Evolutionary conservation across 371 early-diverging fungal species (phyloP).

Genomic region (Syncephalastrum sp.): DNA sequence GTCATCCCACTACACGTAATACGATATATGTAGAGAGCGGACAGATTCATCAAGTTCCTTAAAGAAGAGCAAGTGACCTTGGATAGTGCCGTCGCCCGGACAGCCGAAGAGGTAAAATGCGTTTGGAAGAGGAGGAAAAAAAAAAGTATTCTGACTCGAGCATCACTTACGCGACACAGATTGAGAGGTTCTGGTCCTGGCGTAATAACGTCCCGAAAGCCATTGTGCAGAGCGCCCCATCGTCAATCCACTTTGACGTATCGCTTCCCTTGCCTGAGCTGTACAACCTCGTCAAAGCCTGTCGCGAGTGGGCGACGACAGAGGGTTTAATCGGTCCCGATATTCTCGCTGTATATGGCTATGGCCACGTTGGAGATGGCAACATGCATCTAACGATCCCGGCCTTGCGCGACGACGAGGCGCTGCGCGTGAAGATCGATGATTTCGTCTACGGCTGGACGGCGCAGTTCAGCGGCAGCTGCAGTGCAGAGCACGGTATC

Average conservation of each 20-base stretch:
- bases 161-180: constrained; percentile 35
- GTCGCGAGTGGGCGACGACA: constrained; percentile 52
- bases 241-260: constrained; percentile 75
- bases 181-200: constrained; percentile 38
- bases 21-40: constrained; percentile 51
- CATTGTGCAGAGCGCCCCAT: constrained; percentile 49
- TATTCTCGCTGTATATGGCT: constrained; percentile 74
- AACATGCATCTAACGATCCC: constrained; percentile 93
- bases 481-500: constrained; percentile 73
- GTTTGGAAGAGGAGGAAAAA: not conserved
- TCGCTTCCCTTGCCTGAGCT: constrained; percentile 79
- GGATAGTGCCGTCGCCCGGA: constrained; percentile 78
- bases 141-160: not conserved
- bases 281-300: constrained; percentile 77
- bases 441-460: constrained; percentile 86
- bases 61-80: constrained; percentile 53
- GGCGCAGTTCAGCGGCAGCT: constrained; percentile 43
- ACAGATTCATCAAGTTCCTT: constrained; percentile 56
- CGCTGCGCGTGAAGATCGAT: constrained; percentile 71
- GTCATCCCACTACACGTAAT: too few species aligned
- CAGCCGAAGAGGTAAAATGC: constrained; percentile 16
- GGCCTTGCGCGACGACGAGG: constrained; percentile 49
- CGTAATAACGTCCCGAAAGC: constrained; percentile 35
- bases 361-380: constrained; percentile 90
- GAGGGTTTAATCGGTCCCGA: constrained; percentile 47